phyloP scores from a whole-genome alignment of 495 filamentous ascomycete species.

The Peziza echinospora region DNA sequence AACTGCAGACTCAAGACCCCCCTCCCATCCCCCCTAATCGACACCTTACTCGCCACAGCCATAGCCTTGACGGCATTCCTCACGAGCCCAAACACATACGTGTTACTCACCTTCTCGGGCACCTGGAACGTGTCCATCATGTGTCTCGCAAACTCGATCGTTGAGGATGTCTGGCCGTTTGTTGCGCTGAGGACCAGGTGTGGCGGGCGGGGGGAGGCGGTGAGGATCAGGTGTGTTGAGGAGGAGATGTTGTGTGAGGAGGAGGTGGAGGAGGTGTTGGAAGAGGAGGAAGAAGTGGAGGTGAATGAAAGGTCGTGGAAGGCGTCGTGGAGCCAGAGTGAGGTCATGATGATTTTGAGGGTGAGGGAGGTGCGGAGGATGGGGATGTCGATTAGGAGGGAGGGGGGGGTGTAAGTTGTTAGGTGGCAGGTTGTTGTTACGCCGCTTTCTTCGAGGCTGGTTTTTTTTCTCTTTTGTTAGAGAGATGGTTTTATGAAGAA shows the following conservation, averaged over 20 bases:
- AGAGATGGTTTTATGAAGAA: too few species aligned
- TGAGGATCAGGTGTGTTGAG: constrained; percentile 37
- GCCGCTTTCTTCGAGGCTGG: constrained; percentile 59
- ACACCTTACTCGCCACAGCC: constrained; percentile 78
- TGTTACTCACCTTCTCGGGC: constrained; percentile 29
- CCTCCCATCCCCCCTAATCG: constrained; percentile 63
- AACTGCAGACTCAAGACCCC: constrained; percentile 90
- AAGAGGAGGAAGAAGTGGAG: constrained; percentile 37
- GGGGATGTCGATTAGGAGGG: constrained; percentile 47
- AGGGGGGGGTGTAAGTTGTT: constrained; percentile 75
- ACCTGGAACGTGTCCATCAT: constrained; percentile 61
- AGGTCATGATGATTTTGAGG: background rate
- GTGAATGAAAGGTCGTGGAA: constrained; percentile 9
- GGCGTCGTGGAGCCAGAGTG: constrained; percentile 15
- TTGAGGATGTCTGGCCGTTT: constrained; percentile 46
- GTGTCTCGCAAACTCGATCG: constrained; percentile 54
- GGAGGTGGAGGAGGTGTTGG: constrained; percentile 65
- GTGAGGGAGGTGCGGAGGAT: background rate
- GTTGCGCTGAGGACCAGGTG: constrained; percentile 52
- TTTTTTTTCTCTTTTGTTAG: too few species aligned
- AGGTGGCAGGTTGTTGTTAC: constrained; percentile 81
- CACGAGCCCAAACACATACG: constrained; percentile 67
- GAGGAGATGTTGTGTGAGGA: constrained; percentile 39
- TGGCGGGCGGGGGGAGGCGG: constrained; percentile 40
- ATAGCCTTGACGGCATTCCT: constrained; percentile 69